Base-by-base conservation (phyloP, 1,284 basidiomycete species). In the Cutaneotrichosporon sp. region DNA sequence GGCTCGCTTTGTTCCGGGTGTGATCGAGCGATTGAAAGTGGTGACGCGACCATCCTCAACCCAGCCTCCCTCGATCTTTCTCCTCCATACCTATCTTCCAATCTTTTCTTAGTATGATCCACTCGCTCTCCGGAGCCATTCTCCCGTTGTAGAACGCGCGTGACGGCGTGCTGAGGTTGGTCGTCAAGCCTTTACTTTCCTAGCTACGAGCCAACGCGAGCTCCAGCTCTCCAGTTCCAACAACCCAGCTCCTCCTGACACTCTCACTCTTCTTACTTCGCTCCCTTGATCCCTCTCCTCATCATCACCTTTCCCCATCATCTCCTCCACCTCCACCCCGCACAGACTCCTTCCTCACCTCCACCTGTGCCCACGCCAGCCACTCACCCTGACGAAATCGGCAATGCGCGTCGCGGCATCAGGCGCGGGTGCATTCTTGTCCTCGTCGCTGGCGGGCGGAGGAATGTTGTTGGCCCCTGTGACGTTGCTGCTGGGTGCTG, bases 301-400 rank as follows among this genome's bases (percentile, higher is more conserved):
- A 14, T 42, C 16, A 18, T 18, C 40, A 42, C 40, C 5, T 42
- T 18, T 9, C 5, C 40, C 40, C 10, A 9, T 16, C 16, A 9
- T 18, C 9, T 14, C 40, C 40, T 18, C 40, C 40, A 18, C 40
- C 11, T 42, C 40, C 40, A 42, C 42, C n/a, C 42, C 18, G 42
- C 42, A 46, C 42, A 46, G 40, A 42, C 40, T 16, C 18, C 16
- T 18, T n/a, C 16, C 42, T 18, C 42, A 18, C 26, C 51, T 11
- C 51, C 51, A 32, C 31, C 22, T 31, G 13, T 31, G 21, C 21
- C 14, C 5, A n/a, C 21, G 22, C n/a, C 11, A 51, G 18, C 38
- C 21, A 71, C 77, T 69, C 53, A 77, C 77, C 58, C 61, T 65
- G 18, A 79, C 71, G 57, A 79, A 79, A 58, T 76, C 75, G 5